Percentiles rank a stretch among this genome's conserved stretches.
phyloP scores from a whole-genome alignment of 2,329 filamentous ascomycete genomes.

The Colletotrichum brevisporum region DNA sequence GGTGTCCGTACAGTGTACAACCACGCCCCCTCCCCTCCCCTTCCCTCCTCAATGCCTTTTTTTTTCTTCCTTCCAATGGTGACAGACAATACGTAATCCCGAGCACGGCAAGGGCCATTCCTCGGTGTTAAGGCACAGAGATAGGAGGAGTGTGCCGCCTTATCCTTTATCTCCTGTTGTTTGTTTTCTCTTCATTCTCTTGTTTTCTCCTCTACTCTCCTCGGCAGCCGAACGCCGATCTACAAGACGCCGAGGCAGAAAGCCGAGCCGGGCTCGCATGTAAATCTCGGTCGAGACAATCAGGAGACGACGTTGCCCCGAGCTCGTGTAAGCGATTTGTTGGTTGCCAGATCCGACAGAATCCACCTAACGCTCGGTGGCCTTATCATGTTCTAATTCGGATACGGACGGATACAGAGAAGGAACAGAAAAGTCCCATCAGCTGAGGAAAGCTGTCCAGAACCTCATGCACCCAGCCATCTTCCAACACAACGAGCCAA shows the following conservation, averaged over 20 bases:
- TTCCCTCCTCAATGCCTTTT: background rate
- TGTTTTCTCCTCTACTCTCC: constrained; percentile 7
- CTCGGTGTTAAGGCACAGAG: constrained; percentile 33
- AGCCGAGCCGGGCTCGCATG: constrained; percentile 18
- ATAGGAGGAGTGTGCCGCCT: background rate
- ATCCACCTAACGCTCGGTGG: constrained; percentile 2
- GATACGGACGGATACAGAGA: background rate
- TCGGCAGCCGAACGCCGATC: constrained; percentile 22
- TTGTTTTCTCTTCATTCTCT: background rate
- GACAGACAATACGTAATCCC: constrained; percentile 31
- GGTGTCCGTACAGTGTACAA: constrained; percentile 18
- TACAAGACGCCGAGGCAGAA: constrained; percentile 18
- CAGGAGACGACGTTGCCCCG: background rate
- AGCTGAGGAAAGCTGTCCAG: background rate
- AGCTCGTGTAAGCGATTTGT: background rate
- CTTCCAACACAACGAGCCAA: constrained; percentile 8
- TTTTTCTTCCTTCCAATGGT: no score
- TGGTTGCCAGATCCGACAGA: constrained; percentile 9
- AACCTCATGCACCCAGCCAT: constrained; percentile 1
- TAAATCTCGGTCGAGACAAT: constrained; percentile 3
- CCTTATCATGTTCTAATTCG: constrained; percentile 1
- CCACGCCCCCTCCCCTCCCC: background rate
- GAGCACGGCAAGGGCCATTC: constrained; percentile 23
- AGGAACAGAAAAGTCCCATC: background rate
- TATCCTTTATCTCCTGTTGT: background rate